phyloP scores from a whole-genome alignment of 208 protist genomes.

The Trypanosoma melophagium region DNA sequence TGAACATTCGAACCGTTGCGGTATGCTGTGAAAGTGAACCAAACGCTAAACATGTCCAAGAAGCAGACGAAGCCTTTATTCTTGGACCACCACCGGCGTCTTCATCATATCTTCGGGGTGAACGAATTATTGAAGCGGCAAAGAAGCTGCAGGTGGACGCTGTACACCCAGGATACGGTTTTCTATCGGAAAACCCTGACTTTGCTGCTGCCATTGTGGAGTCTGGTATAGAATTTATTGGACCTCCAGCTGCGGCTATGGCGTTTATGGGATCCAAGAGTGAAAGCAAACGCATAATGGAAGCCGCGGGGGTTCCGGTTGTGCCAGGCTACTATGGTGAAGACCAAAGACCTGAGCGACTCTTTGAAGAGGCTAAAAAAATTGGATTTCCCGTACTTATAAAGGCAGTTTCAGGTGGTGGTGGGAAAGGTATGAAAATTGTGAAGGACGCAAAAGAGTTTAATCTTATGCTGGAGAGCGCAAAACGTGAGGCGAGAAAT shows the following conservation, averaged over 20 bases:
- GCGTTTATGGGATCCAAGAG: slow-evolving; percentile 94
- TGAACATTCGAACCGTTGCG: slow-evolving; percentile 96
- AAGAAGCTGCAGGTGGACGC: slow-evolving; percentile 85
- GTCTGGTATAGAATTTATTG: slow-evolving; percentile 92
- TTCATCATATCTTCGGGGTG: slow-evolving; percentile 89
- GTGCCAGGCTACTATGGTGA: slow-evolving; percentile 85
- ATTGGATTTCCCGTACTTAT: slow-evolving; percentile 93
- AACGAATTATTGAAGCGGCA: slow-evolving; percentile 93
- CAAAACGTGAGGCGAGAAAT: slow-evolving; percentile 84
- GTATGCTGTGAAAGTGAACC: slow-evolving; percentile 94
- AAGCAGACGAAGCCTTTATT: slow-evolving; percentile 79
- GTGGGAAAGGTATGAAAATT: slow-evolving; percentile 88
- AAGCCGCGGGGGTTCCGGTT: slow-evolving; percentile 82
- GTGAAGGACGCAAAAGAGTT: slow-evolving; percentile 58
- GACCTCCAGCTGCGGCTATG: slow-evolving; percentile 91
- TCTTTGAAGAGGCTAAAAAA: slow-evolving; percentile 21
- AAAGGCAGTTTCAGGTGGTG: slow-evolving; percentile 93
- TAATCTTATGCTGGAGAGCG: slow-evolving; percentile 46
- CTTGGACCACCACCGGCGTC: slow-evolving; percentile 31
- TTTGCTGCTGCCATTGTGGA: slow-evolving; percentile 85
- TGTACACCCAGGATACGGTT: slow-evolving; percentile 97
- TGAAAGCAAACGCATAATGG: slow-evolving; percentile 91
- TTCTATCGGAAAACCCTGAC: slow-evolving; percentile 95
- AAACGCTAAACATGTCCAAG: slow-evolving; percentile 89
- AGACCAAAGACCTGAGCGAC: slow-evolving; percentile 32